Base-by-base conservation (phyloP, 2,329 filamentous ascomycete genomes). In the Phialocephala subalpina region DNA sequence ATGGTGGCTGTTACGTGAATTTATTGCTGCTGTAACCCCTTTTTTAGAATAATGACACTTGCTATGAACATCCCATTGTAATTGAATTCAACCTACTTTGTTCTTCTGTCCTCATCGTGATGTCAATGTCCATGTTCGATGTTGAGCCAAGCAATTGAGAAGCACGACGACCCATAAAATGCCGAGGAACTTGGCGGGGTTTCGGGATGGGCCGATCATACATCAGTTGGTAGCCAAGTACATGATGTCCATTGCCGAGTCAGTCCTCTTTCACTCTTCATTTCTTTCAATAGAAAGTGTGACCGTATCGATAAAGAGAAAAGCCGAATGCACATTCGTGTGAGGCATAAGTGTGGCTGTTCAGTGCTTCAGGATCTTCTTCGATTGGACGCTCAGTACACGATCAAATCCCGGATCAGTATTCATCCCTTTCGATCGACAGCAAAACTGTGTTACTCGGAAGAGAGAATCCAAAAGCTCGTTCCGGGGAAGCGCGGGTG, bases 21-120 rank as follows among this genome's bases (percentile, higher is more conserved):
- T 25, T 7, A 22, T 49, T 20, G 20, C 45, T 49, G 45, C 20
- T 49, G 18, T 14, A 49, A 49, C 12, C 20, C 14, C 38, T 49
- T 49, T n/a, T 42, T 42, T 6, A 49, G 45, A 49, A 49, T 49
- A 49, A 49, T 49, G 45, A 49, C 45, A 49, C 45, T 49, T 49
- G 45, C 45, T 49, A 49, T 25, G 45, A 49, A 49, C 45, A 12
- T 22, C 20, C 8, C 45, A 22, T 20, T 49, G 45, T 49, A 49
- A 49, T 49, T 25, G 8, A 49, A 49, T 49, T 18, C 45, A 49
- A 49, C 18, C 3, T 4, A 49, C 11, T 49, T 25, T 49, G 18
- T 42, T n/a, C 38, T 6, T 3, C 4, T 5, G 38, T 42, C 38
- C 38, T 6, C 4, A 42, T 16, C 12, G 38, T 42, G 38, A 42